Evolutionary conservation across 495 filamentous ascomycete species (phyloP), one percentile per base, ranked within the genome.

Genomic region (Rhizodiscina lignyota): DNA sequence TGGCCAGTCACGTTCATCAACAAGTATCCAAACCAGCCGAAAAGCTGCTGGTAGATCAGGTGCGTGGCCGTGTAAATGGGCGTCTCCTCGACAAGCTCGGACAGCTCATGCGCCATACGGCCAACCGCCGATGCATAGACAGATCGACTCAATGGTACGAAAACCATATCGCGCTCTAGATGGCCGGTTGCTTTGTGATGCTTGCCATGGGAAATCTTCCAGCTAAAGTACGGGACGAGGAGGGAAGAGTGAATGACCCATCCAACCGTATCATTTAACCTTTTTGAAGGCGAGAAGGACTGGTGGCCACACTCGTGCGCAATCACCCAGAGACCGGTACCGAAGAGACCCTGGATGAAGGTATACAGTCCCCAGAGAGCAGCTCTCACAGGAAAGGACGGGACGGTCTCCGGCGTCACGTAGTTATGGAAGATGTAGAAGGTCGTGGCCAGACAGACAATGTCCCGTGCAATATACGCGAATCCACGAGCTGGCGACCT

Each of bases 141-240:
- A 32, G 83, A 68, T 23, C 84, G 72, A 38, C 81, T 84, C 63
- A 79, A 82, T 23, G 89, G 89, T 2, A 93, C 66, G 61, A 94
- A 94, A 39, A 94, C 89, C 84, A 94, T 94, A 60, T 97, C 89
- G 46, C 85, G 81, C 54, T 87, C 83, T 47, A 97, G 65, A 68
- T 97, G 70, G 41, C 85, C 89, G 27, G 89, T 97, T 33, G 84
- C 83, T 67, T 94, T 78, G 61, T 83, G 77, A 54, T 83, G 77
- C 39, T 74, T 71, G 44, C 68, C 67, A 42, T 83, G 77, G 36
- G 72, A 77, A 49, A 79, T 72, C 57, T 79, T 72, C 77, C 77
- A 83, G 19, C 73, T 79, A 58, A 77, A 78, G 58, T 75, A 83
- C 1, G 77, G 77, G 3, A 80, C 75, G 41, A 77, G 60, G 8